These are phyloP conservation scores for Candida sanyiensis DNA, from an alignment of 805 yeast genomes.

Conservation along the genomic window DNA sequence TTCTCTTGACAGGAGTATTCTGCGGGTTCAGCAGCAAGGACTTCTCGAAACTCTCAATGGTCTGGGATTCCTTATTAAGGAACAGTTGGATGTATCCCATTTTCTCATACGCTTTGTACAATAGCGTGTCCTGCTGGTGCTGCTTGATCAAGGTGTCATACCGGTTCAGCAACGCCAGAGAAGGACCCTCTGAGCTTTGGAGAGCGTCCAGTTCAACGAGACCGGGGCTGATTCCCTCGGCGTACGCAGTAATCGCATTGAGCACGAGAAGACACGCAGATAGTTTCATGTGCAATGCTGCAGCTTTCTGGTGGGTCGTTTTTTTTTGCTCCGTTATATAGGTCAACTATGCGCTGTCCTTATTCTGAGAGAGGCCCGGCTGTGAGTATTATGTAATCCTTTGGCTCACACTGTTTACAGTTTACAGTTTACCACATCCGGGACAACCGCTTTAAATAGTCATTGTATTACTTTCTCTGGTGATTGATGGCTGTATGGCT, in stretches of 20 bases:
- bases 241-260: constrained; percentile 2
- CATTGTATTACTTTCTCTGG: no score
- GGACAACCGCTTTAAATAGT: no score
- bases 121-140: constrained; percentile 11
- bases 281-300: not conserved
- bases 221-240: constrained; percentile 1
- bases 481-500: no score
- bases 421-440: no score
- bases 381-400: no score
- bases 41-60: constrained; percentile 45
- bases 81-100: constrained; percentile 57
- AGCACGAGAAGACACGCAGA: not conserved
- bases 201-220: constrained; percentile 16
- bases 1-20: constrained; percentile 43
- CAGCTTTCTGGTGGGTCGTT: not conserved
- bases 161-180: constrained; percentile 16
- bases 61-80: constrained; percentile 46
- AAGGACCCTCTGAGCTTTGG: constrained; percentile 18
- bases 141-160: constrained; percentile 19
- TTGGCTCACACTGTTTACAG: no score
- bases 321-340: not conserved
- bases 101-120: constrained; percentile 48
- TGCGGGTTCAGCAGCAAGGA: constrained; percentile 39
- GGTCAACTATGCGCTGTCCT: not conserved
- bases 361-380: not conserved